Conservation (phyloP, 352 stramenopile genomes). For the Phytopythium chamaehyphon region DNA sequence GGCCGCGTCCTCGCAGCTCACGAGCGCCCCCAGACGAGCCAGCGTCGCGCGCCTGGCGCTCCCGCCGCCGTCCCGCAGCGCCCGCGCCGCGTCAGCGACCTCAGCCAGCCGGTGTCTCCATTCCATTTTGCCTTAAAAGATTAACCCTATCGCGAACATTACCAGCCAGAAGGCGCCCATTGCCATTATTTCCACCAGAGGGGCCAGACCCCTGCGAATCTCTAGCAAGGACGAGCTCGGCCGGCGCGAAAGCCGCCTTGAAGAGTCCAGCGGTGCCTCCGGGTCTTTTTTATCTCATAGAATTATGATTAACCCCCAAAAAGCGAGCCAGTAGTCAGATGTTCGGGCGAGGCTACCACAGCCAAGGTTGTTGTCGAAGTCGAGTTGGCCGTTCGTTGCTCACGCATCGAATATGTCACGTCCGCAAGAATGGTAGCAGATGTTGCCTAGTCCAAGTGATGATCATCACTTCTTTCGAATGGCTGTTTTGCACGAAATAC, state of each 20-base stretch:
- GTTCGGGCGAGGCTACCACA: too few species aligned
- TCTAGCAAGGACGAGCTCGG: constrained; percentile 13
- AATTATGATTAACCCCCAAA: too few species aligned
- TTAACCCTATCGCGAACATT: too few species aligned
- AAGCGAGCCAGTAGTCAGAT: too few species aligned
- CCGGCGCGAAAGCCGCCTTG: constrained; percentile 8
- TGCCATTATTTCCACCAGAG: constrained; percentile 11
- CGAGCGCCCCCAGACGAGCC: constrained; percentile 13
- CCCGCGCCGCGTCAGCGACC: not conserved
- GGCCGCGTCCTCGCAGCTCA: constrained; percentile 33
- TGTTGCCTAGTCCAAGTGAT: constrained; percentile 12
- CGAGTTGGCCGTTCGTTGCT: not conserved
- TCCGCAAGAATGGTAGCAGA: constrained; percentile 18
- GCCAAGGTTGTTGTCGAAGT: not conserved
- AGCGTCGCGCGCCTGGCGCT: not conserved
- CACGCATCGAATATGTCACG: constrained; percentile 30
- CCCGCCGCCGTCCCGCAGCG: not conserved
- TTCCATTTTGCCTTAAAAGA: too few species aligned
- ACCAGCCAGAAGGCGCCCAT: not conserved
- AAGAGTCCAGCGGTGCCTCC: constrained; percentile 19
- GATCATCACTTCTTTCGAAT: constrained; percentile 10
- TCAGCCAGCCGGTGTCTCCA: too few species aligned
- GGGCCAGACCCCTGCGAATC: not conserved
- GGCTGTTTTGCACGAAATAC: constrained; percentile 17
- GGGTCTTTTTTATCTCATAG: too few species aligned